Conservation (phyloP, 345 rosid genomes). For the Arabis alpina region DNA sequence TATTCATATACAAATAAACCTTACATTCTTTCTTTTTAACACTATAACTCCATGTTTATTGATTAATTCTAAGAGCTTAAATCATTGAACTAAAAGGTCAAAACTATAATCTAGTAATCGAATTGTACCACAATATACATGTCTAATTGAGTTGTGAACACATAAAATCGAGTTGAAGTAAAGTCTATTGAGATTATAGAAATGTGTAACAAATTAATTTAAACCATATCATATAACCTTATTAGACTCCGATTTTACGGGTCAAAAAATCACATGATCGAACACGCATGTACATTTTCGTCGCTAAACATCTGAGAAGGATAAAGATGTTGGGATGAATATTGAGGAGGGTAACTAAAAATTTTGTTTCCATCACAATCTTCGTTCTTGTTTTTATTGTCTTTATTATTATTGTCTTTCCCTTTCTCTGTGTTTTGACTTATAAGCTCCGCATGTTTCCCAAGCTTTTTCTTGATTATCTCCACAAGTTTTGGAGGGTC, state of each 20-base stretch:
- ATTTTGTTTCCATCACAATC: conserved; percentile 21
- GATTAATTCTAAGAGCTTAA: too few species aligned
- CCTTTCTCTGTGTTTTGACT: conserved; percentile 42
- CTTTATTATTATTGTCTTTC: not conserved
- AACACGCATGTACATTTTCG: conserved; percentile 55
- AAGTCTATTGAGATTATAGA: not conserved
- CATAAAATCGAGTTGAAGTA: not conserved
- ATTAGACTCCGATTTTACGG: not conserved
- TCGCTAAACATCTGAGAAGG: conserved; percentile 51
- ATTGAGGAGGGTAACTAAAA: conserved; percentile 53
- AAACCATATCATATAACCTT: conserved; percentile 4
- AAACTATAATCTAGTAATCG: too few species aligned
- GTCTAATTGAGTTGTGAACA: not conserved
- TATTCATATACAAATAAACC: not conserved
- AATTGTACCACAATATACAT: too few species aligned
- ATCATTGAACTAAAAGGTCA: too few species aligned
- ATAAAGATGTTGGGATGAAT: conserved; percentile 38
- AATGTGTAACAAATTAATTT: not conserved
- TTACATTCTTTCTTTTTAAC: too few species aligned
- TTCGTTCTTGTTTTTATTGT: not conserved
- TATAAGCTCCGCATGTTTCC: conserved; percentile 57
- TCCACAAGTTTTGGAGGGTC: conserved; percentile 53
- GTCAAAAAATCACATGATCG: conserved; percentile 47
- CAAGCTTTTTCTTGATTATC: conserved; percentile 45
- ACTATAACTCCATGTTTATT: too few species aligned